These are phyloP conservation scores for Polygonum maritimum DNA, from an alignment of 148 eudicot species.

Conservation along the genomic window DNA sequence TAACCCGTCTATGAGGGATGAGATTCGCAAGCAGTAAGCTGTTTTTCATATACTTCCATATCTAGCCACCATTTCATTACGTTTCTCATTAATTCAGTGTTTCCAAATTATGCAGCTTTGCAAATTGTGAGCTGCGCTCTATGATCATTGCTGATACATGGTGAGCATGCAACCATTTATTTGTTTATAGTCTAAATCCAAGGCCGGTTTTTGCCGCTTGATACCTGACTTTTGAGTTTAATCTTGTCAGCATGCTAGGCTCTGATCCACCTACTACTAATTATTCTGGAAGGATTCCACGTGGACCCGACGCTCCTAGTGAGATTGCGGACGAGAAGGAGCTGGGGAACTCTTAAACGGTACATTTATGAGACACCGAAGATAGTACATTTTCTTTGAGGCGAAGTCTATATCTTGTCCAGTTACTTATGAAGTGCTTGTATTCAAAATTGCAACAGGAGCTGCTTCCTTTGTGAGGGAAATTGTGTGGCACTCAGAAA, in stretches of 20 bases:
- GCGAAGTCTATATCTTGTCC: background rate
- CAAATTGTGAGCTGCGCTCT: constrained; percentile 9
- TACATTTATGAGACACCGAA: background rate
- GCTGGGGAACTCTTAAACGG: background rate
- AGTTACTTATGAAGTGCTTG: background rate
- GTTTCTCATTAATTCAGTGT: background rate
- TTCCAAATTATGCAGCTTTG: constrained; percentile 5
- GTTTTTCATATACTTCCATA: background rate
- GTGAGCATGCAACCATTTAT: background rate
- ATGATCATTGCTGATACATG: constrained; percentile 9
- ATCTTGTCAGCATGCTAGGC: constrained; percentile 3
- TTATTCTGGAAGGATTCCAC: background rate
- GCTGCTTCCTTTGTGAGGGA: background rate
- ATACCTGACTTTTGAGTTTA: background rate
- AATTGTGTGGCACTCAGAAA: background rate
- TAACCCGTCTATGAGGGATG: constrained; percentile 34
- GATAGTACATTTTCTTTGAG: background rate
- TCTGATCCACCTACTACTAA: constrained; percentile 7
- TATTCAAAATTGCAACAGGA: background rate
- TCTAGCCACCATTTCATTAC: background rate
- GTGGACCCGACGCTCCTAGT: background rate
- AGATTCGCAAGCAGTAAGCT: constrained; percentile 40
- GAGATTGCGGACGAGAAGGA: background rate
- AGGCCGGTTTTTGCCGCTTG: background rate
- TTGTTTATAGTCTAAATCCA: background rate